Conservation (phyloP, 2,329 filamentous ascomycete genomes). For the Capronia americana region DNA sequence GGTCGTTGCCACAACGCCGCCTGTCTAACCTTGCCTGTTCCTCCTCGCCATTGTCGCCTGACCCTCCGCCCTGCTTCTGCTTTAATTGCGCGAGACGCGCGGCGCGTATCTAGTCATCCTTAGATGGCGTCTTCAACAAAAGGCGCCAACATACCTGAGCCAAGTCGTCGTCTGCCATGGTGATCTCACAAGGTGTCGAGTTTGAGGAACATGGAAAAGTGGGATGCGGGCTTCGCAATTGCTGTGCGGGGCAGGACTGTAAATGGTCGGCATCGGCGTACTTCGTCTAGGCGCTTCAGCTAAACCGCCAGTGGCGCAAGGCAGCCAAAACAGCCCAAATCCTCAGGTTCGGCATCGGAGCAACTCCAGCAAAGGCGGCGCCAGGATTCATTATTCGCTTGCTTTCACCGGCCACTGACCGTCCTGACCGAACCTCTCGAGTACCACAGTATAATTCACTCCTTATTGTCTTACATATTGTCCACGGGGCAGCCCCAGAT, state of each 20-base stretch:
- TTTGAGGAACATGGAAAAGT: not conserved
- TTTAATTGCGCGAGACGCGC: constrained; percentile 94
- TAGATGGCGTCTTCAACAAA: not conserved
- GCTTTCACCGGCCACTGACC: not conserved
- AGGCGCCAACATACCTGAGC: constrained; percentile 59
- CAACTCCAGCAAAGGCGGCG: not conserved
- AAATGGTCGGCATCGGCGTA: constrained; percentile 5
- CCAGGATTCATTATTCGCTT: not conserved
- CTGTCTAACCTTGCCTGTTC: constrained; percentile 68
- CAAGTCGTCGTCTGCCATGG: constrained; percentile 70
- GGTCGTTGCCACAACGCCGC: not conserved
- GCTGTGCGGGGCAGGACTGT: constrained; percentile 23
- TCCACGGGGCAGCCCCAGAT: constrained; percentile 16
- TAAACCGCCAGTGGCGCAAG: constrained; percentile 13
- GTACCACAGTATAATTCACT: not conserved
- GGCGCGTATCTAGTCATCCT: constrained; percentile 73
- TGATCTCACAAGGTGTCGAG: not conserved
- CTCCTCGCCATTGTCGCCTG: constrained; percentile 60
- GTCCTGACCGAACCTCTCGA: not conserved
- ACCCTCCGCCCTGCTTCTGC: constrained; percentile 65
- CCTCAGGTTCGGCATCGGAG: not conserved
- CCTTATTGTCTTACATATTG: constrained; percentile 2
- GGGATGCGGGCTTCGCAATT: constrained; percentile 9
- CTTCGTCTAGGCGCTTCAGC: constrained; percentile 1
- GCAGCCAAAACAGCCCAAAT: constrained; percentile 5